phyloP scores from a whole-genome alignment of 228 moss, liverwort and hornwort species.

The Sphagnum magellanicum region DNA sequence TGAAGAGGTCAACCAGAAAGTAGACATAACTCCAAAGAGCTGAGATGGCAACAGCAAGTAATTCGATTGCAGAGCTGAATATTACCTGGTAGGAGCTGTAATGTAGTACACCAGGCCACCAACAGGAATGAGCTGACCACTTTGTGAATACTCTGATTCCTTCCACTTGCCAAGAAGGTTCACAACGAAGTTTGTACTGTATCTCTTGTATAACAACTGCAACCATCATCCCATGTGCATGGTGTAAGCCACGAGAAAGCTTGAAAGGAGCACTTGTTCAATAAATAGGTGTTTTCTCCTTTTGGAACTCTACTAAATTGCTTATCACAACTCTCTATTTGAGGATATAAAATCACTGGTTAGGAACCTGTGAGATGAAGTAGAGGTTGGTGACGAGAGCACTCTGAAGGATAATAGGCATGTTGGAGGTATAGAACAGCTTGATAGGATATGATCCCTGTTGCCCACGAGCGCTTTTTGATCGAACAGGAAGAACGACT shows the following conservation, averaged over 20 bases:
- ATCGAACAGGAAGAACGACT: conserved; percentile 92
- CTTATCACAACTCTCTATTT: too few species aligned
- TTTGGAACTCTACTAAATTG: too few species aligned
- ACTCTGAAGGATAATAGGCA: conserved; percentile 92
- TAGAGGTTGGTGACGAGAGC: conserved; percentile 92
- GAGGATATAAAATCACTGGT: too few species aligned
- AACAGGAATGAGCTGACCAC: conserved; percentile 85
- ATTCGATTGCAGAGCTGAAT: too few species aligned
- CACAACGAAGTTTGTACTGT: conserved; percentile 66
- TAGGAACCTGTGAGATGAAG: conserved; percentile 83
- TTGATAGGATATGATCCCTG: conserved; percentile 96
- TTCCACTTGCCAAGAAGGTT: conserved; percentile 93
- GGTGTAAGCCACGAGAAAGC: background rate
- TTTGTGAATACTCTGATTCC: conserved; percentile 88
- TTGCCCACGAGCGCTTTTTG: conserved; percentile 91
- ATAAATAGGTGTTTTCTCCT: too few species aligned
- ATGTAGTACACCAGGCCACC: conserved; percentile 95
- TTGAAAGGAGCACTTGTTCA: background rate
- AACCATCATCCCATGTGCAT: background rate
- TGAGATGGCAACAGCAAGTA: too few species aligned
- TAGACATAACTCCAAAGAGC: too few species aligned
- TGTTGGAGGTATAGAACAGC: conserved; percentile 96
- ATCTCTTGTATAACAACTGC: conserved; percentile 77
- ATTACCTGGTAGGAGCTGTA: conserved; percentile 86
- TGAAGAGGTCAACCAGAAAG: too few species aligned